phyloP scores from a whole-genome alignment of 805 yeast genomes.

The Pichia nanzhaoensis region DNA sequence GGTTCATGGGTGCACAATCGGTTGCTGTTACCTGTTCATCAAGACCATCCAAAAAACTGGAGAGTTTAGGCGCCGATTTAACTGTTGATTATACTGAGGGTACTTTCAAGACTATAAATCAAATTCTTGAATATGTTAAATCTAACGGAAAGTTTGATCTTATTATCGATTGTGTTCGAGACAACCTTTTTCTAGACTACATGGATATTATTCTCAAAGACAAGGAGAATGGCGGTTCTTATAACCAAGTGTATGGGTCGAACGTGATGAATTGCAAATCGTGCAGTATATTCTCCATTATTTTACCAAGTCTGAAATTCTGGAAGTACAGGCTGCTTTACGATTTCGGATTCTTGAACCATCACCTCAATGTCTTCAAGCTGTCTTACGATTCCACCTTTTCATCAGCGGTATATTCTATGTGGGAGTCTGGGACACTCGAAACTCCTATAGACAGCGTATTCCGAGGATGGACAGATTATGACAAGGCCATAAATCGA shows the following conservation, averaged over 20 bases:
- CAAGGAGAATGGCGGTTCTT: slow-evolving; percentile 40
- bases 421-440: slow-evolving; percentile 32
- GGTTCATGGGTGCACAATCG: slow-evolving; percentile 37
- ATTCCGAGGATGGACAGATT: slow-evolving; percentile 41
- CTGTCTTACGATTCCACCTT: slow-evolving; percentile 5
- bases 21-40: slow-evolving; percentile 49
- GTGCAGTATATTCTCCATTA: not conserved
- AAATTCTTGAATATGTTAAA: slow-evolving; percentile 27
- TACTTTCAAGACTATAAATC: slow-evolving; percentile 30
- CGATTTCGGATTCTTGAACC: not conserved
- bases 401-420: slow-evolving; percentile 32
- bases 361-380: not conserved
- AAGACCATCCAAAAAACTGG: slow-evolving; percentile 22
- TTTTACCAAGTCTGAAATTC: slow-evolving; percentile 2
- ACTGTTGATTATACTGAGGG: slow-evolving; percentile 51
- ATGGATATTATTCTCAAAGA: slow-evolving; percentile 40
- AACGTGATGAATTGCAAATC: slow-evolving; percentile 31
- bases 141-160: slow-evolving; percentile 50
- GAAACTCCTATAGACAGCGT: slow-evolving; percentile 48
- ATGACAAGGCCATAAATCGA: slow-evolving; percentile 42
- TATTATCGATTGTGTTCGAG: slow-evolving; percentile 64
- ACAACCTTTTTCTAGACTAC: slow-evolving; percentile 32
- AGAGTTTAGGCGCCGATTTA: slow-evolving; percentile 47
- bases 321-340: slow-evolving; percentile 1
- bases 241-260: slow-evolving; percentile 55